These are phyloP conservation scores for Lunularia cruciata DNA, from an alignment of 225 moss, liverwort and hornwort genomes.

Conservation along the genomic window DNA sequence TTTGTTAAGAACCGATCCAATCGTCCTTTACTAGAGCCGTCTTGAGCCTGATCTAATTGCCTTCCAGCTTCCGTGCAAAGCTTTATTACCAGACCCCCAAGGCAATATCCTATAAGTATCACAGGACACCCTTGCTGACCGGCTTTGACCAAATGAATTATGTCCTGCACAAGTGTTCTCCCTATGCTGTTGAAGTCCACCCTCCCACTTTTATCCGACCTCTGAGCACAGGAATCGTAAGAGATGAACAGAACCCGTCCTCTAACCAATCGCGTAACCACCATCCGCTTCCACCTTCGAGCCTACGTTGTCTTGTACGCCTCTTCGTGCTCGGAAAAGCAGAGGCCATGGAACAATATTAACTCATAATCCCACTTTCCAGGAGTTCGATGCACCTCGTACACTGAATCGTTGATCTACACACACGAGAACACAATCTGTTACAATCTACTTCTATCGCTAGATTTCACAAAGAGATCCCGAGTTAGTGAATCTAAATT, in stretches of 20 bases:
- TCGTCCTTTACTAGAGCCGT: not conserved
- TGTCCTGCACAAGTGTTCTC: constrained; percentile 11
- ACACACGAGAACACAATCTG: not conserved
- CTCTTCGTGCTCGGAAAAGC: not conserved
- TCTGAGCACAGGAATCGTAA: constrained; percentile 17
- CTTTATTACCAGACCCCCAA: constrained; percentile 24
- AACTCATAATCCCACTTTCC: not conserved
- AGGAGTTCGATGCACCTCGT: constrained; percentile 2
- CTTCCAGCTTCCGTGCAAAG: constrained; percentile 19
- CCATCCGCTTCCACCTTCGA: not conserved
- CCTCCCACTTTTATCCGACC: not conserved
- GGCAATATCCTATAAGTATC: constrained; percentile 20
- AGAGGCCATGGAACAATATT: constrained; percentile 9
- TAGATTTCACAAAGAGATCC: too few species aligned
- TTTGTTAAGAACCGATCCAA: constrained; percentile 23
- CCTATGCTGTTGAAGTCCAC: constrained; percentile 16
- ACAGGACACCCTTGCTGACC: constrained; percentile 24
- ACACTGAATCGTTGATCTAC: constrained; percentile 15
- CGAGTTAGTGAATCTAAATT: too few species aligned
- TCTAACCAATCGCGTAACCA: not conserved
- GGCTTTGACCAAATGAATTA: constrained; percentile 6
- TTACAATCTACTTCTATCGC: too few species aligned
- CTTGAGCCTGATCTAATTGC: not conserved
- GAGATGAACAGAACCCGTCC: constrained; percentile 17
- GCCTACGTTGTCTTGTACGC: constrained; percentile 8